These are phyloP conservation scores for Graphilbum fragrans DNA, from an alignment of 2,329 filamentous ascomycete species.

Conservation along the genomic window DNA sequence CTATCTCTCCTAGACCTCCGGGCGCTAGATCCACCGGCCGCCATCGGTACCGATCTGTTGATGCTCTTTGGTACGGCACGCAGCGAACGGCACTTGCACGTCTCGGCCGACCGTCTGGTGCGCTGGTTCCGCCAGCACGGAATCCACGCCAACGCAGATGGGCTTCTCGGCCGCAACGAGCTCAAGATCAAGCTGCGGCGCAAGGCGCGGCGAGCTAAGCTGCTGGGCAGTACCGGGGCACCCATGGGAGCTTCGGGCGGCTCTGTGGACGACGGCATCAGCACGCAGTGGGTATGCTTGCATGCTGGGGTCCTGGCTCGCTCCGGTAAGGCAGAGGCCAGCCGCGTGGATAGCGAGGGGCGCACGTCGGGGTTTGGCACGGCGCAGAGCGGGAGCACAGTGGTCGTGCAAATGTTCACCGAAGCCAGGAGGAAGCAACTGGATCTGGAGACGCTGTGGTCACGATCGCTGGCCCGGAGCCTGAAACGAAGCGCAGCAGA, in stretches of 20 bases:
- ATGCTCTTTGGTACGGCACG: conserved; percentile 90
- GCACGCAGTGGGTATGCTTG: conserved; percentile 93
- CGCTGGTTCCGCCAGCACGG: conserved; percentile 71
- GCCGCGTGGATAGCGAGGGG: conserved; percentile 32
- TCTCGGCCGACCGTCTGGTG: conserved; percentile 79
- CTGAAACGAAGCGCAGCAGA: conserved; percentile 5
- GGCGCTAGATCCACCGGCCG: conserved; percentile 70
- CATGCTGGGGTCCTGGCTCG: conserved; percentile 64
- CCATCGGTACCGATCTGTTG: conserved; percentile 74
- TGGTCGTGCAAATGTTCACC: conserved; percentile 47
- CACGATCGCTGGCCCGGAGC: conserved; percentile 22
- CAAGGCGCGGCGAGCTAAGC: conserved; percentile 67
- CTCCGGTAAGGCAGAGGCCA: conserved; percentile 22
- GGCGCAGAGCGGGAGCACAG: conserved; percentile 31
- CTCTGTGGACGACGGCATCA: conserved; percentile 65
- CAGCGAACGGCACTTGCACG: conserved; percentile 85
- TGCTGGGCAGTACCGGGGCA: conserved; percentile 62
- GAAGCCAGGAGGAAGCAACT: conserved; percentile 39
- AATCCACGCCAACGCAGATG: conserved; percentile 69
- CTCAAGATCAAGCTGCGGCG: conserved; percentile 76
- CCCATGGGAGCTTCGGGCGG: not conserved
- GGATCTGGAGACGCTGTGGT: conserved; percentile 41
- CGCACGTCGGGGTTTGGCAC: conserved; percentile 68
- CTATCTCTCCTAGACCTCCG: conserved; percentile 74
- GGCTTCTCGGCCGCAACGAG: conserved; percentile 79